phyloP scores from a whole-genome alignment of 352 stramenopile species.

The Phytophthora hibernalis region DNA sequence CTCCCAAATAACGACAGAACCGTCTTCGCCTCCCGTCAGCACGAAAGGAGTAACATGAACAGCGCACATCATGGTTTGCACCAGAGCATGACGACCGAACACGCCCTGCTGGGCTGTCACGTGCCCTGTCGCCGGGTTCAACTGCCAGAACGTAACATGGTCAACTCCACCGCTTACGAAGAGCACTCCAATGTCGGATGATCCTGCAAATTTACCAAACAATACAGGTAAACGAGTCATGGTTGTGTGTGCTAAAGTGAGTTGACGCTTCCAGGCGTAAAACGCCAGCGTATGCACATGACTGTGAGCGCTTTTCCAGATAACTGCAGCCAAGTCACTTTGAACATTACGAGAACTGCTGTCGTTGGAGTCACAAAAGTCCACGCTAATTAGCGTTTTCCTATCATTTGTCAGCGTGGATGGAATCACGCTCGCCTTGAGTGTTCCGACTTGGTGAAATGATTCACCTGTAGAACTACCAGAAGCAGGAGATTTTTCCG shows the following conservation, averaged over 20 bases:
- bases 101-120: slow-evolving; percentile 61
- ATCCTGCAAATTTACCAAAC: slow-evolving; percentile 57
- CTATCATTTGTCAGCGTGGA: not conserved
- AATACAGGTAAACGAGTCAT: slow-evolving; percentile 68
- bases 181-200: slow-evolving; percentile 12
- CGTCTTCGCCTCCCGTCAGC: slow-evolving; percentile 59
- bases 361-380: slow-evolving; percentile 36
- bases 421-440: slow-evolving; percentile 23
- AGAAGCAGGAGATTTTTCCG: slow-evolving; percentile 24
- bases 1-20: slow-evolving; percentile 64
- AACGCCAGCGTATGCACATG: slow-evolving; percentile 57
- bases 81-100: slow-evolving; percentile 68
- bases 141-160: slow-evolving; percentile 71
- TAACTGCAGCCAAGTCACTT: slow-evolving; percentile 53
- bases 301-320: slow-evolving; percentile 55
- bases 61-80: slow-evolving; percentile 58
- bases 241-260: slow-evolving; percentile 38
- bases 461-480: slow-evolving; percentile 18
- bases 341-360: slow-evolving; percentile 22
- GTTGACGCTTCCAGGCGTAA: slow-evolving; percentile 52
- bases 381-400: slow-evolving; percentile 32
- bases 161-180: slow-evolving; percentile 80
- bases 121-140: slow-evolving; percentile 57
- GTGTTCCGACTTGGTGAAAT: slow-evolving; percentile 39
- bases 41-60: slow-evolving; percentile 53